Evolutionary conservation across 208 protist genomes (phyloP).

Genomic region (Strigomonas culicis): DNA sequence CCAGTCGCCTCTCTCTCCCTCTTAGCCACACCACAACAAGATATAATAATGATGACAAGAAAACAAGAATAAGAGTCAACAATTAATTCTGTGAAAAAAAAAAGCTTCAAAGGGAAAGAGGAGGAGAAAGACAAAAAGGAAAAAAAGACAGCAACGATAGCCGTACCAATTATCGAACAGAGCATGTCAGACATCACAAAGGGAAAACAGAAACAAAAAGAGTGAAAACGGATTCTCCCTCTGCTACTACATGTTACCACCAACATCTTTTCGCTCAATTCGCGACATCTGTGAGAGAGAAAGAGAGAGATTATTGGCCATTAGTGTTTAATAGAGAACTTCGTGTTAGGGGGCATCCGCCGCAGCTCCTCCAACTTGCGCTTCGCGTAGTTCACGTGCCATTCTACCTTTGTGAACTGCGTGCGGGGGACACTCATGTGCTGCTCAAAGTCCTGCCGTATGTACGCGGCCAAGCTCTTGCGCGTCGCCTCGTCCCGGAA

Average conservation of each 20-base stretch:
- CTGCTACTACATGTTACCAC: neutral
- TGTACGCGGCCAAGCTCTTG: constrained; percentile 39
- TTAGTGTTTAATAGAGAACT: constrained; percentile 38
- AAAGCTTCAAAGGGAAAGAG: constrained; percentile 1
- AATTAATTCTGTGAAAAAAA: neutral
- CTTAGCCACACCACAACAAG: no score
- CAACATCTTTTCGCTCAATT: no score
- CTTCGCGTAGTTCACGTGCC: constrained; percentile 72
- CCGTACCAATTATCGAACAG: neutral
- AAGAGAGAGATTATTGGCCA: neutral
- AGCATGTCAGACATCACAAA: neutral
- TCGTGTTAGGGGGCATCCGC: constrained; percentile 45
- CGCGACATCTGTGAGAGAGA: no score
- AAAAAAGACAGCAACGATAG: neutral
- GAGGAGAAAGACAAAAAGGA: constrained; percentile 3
- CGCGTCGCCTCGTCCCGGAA: constrained; percentile 63
- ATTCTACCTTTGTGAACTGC: constrained; percentile 77
- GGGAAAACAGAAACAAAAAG: constrained; percentile 7
- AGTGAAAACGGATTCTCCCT: constrained; percentile 13
- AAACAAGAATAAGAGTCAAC: no score
- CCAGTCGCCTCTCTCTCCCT: no score
- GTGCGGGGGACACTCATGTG: constrained; percentile 46
- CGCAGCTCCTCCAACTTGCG: constrained; percentile 84
- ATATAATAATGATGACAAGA: no score
- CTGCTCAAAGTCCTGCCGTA: constrained; percentile 71